These are phyloP conservation scores for Anisodus acutangulus DNA, from an alignment of 257 asterid species.

Conservation along the genomic window DNA sequence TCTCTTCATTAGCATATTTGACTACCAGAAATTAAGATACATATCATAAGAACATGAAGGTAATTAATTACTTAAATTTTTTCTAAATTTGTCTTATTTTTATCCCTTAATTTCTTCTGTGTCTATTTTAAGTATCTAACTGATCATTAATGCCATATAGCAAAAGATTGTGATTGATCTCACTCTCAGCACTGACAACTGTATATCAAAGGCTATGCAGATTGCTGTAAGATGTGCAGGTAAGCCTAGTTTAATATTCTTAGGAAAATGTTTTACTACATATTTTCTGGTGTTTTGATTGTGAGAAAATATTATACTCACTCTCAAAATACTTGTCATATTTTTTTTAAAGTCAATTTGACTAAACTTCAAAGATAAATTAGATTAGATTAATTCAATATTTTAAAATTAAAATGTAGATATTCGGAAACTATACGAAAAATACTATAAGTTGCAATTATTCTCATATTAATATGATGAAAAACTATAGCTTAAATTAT, in stretches of 20 bases:
- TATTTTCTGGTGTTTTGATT: background rate
- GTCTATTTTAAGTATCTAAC: background rate
- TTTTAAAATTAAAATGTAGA: too few relatives aligned
- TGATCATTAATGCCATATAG: background rate
- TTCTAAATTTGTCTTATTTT: background rate
- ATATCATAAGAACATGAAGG: background rate
- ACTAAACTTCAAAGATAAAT: too few relatives aligned
- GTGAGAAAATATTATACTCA: background rate
- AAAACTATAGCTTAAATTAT: too few relatives aligned
- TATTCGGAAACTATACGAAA: too few relatives aligned
- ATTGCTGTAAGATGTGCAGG: slow-evolving; percentile 32
- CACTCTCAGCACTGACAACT: slow-evolving; percentile 5
- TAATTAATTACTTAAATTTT: background rate
- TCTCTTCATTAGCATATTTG: too few relatives aligned
- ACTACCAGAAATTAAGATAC: too few relatives aligned
- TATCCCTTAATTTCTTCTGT: background rate
- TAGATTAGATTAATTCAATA: too few relatives aligned
- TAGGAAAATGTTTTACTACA: too few relatives aligned
- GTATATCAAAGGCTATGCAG: slow-evolving; percentile 39
- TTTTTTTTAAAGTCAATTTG: too few relatives aligned
- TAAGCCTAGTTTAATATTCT: background rate
- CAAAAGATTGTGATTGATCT: slow-evolving; percentile 34
- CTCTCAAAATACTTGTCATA: too few relatives aligned
- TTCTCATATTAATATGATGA: too few relatives aligned
- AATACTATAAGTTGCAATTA: too few relatives aligned